Base-by-base conservation (phyloP, 1,284 basidiomycete species). In the Xerocomus amazonicus region DNA sequence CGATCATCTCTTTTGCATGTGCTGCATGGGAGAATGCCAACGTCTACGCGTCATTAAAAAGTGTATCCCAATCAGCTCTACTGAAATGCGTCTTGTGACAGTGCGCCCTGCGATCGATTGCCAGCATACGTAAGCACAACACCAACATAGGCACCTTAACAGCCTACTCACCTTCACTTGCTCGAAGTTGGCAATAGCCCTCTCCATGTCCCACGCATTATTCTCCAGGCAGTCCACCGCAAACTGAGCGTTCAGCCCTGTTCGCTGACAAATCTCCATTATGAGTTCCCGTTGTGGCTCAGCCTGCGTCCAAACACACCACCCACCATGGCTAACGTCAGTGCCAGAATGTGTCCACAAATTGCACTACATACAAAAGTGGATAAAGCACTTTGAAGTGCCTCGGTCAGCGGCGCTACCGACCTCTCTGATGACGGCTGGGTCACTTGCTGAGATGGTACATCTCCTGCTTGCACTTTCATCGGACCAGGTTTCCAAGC, bases 121-220 rank as follows among this genome's bases (percentile, higher is more conserved):
- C 49, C 59, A 36, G 14, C 48, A 52, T 60, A 69, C 55, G 60
- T 65, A 57, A 69, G 59, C 32, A 59, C 46, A 4, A 43, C 48
- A 50, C 45, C 43, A 53, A 53, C 53, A 46, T 19, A 27, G 51
- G 32, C 47, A 49, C 43, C 41, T 48, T 42, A 34, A 40, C 6
- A 7, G n/a, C 54, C 51, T 45, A 65, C 77, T 53, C 58, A 87
- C 86, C 79, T 87, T 87, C 60, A 90, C 87, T 61, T 87, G 78
- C 59, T 90, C 81, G 66, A 92, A 96, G 63, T 94, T 94, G 46
- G 76, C 76, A 34, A 91, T 64, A 0, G 92, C 92, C 51, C 77
- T 75, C 36, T 83, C 81, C 36, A 88, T 57, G 63, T 92, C 80
- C 92, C 92, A 96, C 12, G 72, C 81, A 61, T 93, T 94, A 49